phyloP scores from a whole-genome alignment of 441 rosid species.

The Brassica balearica region DNA sequence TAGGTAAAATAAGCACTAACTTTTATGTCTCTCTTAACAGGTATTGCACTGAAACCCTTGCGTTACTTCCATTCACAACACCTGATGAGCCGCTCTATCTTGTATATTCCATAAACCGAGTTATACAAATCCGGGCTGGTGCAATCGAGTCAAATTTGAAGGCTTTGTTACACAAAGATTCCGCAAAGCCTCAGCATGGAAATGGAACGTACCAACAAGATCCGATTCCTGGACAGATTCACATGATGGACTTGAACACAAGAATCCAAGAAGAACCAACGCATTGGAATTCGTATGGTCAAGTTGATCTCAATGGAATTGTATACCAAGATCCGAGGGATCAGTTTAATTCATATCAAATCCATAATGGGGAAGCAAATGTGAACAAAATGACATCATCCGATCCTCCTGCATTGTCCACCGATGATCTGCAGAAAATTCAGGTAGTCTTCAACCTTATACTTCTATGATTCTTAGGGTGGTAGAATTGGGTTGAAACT shows the following conservation, averaged over 20 bases:
- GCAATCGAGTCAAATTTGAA: constrained; percentile 94
- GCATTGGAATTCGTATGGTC: constrained; percentile 46
- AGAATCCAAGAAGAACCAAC: constrained; percentile 50
- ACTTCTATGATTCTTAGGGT: constrained; percentile 10
- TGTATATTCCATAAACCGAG: constrained; percentile 87
- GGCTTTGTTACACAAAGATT: constrained; percentile 68
- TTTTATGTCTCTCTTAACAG: constrained; percentile 53
- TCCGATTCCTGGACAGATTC: constrained; percentile 45
- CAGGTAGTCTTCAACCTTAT: constrained; percentile 57
- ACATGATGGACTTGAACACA: constrained; percentile 69
- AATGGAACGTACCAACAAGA: constrained; percentile 62
- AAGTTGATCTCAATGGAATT: constrained; percentile 78
- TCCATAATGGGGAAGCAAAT: constrained; percentile 48
- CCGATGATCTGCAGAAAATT: constrained; percentile 77
- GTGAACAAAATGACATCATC: constrained; percentile 42
- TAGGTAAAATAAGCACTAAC: too few species aligned
- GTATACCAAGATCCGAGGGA: constrained; percentile 53
- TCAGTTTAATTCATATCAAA: constrained; percentile 47
- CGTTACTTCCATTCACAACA: constrained; percentile 85
- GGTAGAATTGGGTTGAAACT: neutral
- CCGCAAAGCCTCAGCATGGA: constrained; percentile 47
- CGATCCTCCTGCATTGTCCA: constrained; percentile 57
- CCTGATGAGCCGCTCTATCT: constrained; percentile 99
- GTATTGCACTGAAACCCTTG: constrained; percentile 96
- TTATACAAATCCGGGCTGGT: constrained; percentile 94